These are phyloP conservation scores for Neoarthrinium moseri DNA, from an alignment of 2,329 filamentous ascomycete genomes.

Conservation along the genomic window DNA sequence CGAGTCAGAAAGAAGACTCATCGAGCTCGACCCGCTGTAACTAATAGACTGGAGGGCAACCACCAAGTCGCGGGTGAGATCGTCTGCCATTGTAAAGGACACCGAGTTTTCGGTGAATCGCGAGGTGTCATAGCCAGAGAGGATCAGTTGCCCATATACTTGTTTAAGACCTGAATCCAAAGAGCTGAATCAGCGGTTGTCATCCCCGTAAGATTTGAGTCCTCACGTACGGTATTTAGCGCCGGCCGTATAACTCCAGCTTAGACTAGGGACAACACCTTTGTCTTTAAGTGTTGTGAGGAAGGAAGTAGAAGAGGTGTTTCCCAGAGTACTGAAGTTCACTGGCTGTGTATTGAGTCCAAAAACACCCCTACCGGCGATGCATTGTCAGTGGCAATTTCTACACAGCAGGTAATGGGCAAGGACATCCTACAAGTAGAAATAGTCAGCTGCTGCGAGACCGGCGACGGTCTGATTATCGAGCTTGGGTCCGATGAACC, in stretches of 20 bases:
- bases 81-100: slow-evolving; percentile 33
- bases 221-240: slow-evolving; percentile 36
- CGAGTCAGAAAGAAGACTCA: slow-evolving; percentile 29
- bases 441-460: slow-evolving; percentile 31
- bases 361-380: slow-evolving; percentile 31
- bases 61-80: slow-evolving; percentile 33
- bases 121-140: slow-evolving; percentile 39
- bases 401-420: not conserved
- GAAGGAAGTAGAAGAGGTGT: slow-evolving; percentile 32
- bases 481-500: slow-evolving; percentile 29
- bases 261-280: slow-evolving; percentile 35
- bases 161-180: slow-evolving; percentile 29
- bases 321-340: slow-evolving; percentile 35
- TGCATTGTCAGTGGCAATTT: slow-evolving; percentile 10
- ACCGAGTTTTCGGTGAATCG: slow-evolving; percentile 36
- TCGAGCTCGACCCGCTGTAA: slow-evolving; percentile 30
- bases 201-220: no score
- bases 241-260: slow-evolving; percentile 42
- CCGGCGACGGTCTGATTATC: slow-evolving; percentile 30
- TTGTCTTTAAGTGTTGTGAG: slow-evolving; percentile 34
- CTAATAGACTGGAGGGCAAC: slow-evolving; percentile 37
- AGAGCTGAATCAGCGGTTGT: not conserved
- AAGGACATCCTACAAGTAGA: slow-evolving; percentile 32
- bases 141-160: slow-evolving; percentile 36
- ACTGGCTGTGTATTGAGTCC: slow-evolving; percentile 36